These are phyloP conservation scores for Primulina eburnea DNA, from an alignment of 257 asterid species.

Conservation along the genomic window DNA sequence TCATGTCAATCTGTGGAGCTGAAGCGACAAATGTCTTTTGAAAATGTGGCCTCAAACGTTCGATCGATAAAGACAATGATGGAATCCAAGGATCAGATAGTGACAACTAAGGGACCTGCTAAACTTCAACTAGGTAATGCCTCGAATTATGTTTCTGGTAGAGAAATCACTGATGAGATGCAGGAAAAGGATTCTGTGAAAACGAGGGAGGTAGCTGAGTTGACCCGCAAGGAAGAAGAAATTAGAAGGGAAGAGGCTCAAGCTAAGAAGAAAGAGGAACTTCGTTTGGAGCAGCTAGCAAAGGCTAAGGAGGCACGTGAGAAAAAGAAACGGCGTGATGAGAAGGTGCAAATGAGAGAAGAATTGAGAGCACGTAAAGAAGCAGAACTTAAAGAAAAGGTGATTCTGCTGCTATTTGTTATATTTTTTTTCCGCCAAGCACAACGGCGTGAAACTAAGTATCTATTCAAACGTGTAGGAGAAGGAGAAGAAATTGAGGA, in stretches of 20 bases:
- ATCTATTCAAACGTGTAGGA: constrained; percentile 48
- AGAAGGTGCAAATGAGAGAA: constrained; percentile 72
- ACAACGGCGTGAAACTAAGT: background rate
- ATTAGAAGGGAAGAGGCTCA: constrained; percentile 46
- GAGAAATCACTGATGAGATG: constrained; percentile 28
- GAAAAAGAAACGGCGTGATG: constrained; percentile 78
- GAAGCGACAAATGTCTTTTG: constrained; percentile 31
- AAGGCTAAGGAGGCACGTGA: constrained; percentile 90
- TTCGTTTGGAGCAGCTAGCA: constrained; percentile 60
- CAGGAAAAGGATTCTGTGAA: constrained; percentile 34
- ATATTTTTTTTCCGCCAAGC: background rate
- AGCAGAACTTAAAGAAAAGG: constrained; percentile 90
- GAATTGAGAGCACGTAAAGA: constrained; percentile 76
- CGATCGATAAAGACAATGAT: constrained; percentile 23
- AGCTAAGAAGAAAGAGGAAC: constrained; percentile 71
- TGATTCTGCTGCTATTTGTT: constrained; percentile 19
- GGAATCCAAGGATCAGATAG: constrained; percentile 34
- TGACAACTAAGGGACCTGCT: constrained; percentile 26
- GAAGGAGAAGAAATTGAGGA: constrained; percentile 80
- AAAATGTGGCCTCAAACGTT: constrained; percentile 23
- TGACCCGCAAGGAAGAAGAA: constrained; percentile 59
- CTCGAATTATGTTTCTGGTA: constrained; percentile 28
- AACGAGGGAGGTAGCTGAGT: constrained; percentile 55
- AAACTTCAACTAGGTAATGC: constrained; percentile 31
- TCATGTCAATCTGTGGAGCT: constrained; percentile 34